These are phyloP conservation scores for Cyberlindnera petersonii DNA, from an alignment of 805 yeast genomes.

Conservation along the genomic window DNA sequence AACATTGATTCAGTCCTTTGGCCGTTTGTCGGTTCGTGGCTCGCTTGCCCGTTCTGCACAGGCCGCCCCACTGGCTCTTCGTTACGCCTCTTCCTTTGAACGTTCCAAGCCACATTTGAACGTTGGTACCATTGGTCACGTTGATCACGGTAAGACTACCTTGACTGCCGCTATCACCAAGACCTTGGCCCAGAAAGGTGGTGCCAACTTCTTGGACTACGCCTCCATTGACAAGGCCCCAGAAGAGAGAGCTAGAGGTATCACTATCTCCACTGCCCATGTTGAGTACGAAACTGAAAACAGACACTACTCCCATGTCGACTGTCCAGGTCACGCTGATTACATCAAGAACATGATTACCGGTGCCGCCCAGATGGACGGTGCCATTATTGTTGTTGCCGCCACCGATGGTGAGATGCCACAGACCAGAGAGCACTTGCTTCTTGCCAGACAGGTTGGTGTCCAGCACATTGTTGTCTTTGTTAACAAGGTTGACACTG, in stretches of 20 bases:
- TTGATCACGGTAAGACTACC: slow-evolving; percentile 98
- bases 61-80: slow-evolving; percentile 11
- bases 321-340: slow-evolving; percentile 98
- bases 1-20: slow-evolving; percentile 12
- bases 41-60: slow-evolving; percentile 1
- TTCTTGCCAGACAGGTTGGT: slow-evolving; percentile 99
- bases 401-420: slow-evolving; percentile 99
- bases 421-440: slow-evolving; percentile 97
- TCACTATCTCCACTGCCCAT: slow-evolving; percentile 96
- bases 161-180: slow-evolving; percentile 98
- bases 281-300: slow-evolving; percentile 94
- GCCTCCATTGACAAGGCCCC: slow-evolving; percentile 95
- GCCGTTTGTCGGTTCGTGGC: slow-evolving; percentile 15
- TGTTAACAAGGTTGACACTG: slow-evolving; percentile 96
- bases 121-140: slow-evolving; percentile 98
- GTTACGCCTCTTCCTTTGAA: slow-evolving; percentile 71
- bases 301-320: slow-evolving; percentile 97
- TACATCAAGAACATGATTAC: slow-evolving; percentile 98
- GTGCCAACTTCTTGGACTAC: slow-evolving; percentile 92
- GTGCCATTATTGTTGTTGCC: slow-evolving; percentile 98
- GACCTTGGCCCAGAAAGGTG: slow-evolving; percentile 82
- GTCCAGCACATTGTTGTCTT: slow-evolving; percentile 95
- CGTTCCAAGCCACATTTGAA: slow-evolving; percentile 96
- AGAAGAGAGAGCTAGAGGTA: slow-evolving; percentile 99
- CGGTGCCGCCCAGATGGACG: slow-evolving; percentile 99